A percentile compares a stretch with the other conserved stretches of the same genome.
Evolutionary conservation across 495 filamentous ascomycete species (phyloP).

Genomic region (Neurospora sp.): DNA sequence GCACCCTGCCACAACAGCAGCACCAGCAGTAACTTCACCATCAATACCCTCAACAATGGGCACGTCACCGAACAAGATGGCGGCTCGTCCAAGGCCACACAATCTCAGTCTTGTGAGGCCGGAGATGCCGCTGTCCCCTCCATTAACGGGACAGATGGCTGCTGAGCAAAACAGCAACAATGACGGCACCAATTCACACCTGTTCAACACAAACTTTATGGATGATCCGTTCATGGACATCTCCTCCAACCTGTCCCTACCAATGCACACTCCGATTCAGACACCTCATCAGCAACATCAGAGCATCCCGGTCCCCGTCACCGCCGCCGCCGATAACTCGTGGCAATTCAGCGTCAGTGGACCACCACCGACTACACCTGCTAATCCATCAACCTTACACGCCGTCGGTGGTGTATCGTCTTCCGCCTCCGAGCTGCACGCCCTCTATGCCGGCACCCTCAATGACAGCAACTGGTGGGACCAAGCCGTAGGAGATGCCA

Average conservation of each 20-base stretch:
- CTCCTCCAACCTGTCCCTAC: conserved; percentile 7
- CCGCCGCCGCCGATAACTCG: not conserved
- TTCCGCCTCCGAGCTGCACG: not conserved
- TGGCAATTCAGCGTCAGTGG: conserved; percentile 1
- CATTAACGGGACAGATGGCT: conserved; percentile 21
- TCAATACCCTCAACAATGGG: conserved; percentile 14
- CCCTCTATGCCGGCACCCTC: not conserved
- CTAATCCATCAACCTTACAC: not conserved
- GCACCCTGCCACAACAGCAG: not conserved
- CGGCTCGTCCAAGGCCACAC: conserved; percentile 5
- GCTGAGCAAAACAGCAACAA: conserved; percentile 1
- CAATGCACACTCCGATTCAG: conserved; percentile 20
- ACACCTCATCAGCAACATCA: conserved; percentile 10
- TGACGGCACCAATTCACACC: conserved; percentile 1
- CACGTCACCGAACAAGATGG: conserved; percentile 7
- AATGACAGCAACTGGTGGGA: conserved; percentile 22
- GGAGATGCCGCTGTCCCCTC: conserved; percentile 23
- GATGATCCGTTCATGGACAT: conserved; percentile 28
- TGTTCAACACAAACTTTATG: conserved; percentile 21
- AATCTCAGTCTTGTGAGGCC: conserved; percentile 8
- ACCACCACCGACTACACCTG: not conserved
- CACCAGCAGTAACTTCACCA: not conserved
- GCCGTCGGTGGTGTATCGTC: not conserved
- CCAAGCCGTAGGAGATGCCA: conserved; percentile 7
- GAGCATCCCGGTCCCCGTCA: not conserved